Percentiles rank a stretch among this genome's conserved stretches.
Conservation (phyloP, 202 grass and related monocot genomes). For the Digitaria exilis region DNA sequence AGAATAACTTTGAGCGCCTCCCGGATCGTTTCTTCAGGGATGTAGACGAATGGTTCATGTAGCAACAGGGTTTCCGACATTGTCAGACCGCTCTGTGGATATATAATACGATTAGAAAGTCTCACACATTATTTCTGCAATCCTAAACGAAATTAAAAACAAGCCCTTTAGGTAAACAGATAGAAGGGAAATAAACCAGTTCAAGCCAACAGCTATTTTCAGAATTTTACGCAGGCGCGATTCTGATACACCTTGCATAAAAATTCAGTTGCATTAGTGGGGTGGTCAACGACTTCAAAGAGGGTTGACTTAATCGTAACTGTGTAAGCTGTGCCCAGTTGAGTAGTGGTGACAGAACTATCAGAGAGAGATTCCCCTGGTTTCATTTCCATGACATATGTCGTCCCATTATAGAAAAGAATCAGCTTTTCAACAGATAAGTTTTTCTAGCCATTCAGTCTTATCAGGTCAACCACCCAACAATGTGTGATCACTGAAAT, state of each 20-base stretch:
- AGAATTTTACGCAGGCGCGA: not conserved
- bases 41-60: constrained; percentile 68
- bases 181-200: not conserved
- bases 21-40: constrained; percentile 71
- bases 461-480: not conserved
- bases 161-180: not conserved
- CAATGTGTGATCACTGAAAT: not conserved
- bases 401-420: not conserved
- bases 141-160: too few species aligned
- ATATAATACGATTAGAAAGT: not conserved
- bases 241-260: not conserved
- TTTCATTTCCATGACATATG: not conserved
- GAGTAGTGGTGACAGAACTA: constrained; percentile 4
- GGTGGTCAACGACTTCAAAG: not conserved
- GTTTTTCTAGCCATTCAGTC: not conserved
- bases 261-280: not conserved
- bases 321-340: not conserved
- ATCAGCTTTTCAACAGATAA: constrained; percentile 9
- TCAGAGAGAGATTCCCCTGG: not conserved
- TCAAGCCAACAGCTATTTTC: not conserved
- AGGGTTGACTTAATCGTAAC: not conserved
- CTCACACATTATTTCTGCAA: not conserved
- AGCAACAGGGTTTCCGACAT: constrained; percentile 18
- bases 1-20: constrained; percentile 84
- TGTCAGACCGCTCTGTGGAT: constrained; percentile 14